phyloP scores from a whole-genome alignment of 1,284 basidiomycete species.

The Cutaneotrichosporon daszewskae region DNA sequence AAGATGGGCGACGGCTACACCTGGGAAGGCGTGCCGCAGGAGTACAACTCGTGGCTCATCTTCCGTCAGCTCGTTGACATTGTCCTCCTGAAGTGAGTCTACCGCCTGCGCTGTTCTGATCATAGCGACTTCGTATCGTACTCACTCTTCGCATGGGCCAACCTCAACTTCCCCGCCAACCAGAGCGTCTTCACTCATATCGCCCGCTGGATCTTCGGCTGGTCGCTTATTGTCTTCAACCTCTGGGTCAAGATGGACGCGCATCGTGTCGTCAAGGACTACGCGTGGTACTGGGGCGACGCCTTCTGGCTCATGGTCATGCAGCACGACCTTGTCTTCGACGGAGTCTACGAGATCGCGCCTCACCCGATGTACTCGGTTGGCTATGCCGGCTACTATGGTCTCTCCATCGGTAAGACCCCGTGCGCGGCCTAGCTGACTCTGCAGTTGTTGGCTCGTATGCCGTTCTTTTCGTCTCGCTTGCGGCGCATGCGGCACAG shows the following conservation, averaged over 20 bases:
- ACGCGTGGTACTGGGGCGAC: conserved; percentile 96
- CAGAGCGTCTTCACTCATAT: conserved; percentile 69
- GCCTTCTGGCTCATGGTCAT: conserved; percentile 72
- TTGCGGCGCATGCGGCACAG: conserved; percentile 88
- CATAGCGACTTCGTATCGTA: conserved; percentile 88
- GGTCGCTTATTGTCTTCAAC: conserved; percentile 85
- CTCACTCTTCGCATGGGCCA: conserved; percentile 89
- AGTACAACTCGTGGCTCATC: conserved; percentile 50
- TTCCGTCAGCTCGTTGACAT: conserved; percentile 72
- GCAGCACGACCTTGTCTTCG: conserved; percentile 76
- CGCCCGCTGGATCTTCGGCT: conserved; percentile 81
- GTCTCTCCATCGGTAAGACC: conserved; percentile 58
- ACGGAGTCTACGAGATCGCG: conserved; percentile 84
- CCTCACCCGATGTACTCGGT: conserved; percentile 57
- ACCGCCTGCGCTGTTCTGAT: background rate
- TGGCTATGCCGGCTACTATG: conserved; percentile 94
- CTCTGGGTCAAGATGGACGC: conserved; percentile 98
- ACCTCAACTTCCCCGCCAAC: conserved; percentile 73
- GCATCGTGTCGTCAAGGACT: conserved; percentile 85
- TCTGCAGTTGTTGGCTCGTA: conserved; percentile 58
- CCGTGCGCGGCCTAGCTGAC: background rate
- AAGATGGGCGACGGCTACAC: conserved; percentile 92
- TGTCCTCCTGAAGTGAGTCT: conserved; percentile 84
- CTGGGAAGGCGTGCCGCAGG: conserved; percentile 63
- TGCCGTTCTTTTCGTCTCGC: conserved; percentile 82